Base-by-base conservation (phyloP, 2,329 filamentous ascomycete species). In the Clathrospora elynae region DNA sequence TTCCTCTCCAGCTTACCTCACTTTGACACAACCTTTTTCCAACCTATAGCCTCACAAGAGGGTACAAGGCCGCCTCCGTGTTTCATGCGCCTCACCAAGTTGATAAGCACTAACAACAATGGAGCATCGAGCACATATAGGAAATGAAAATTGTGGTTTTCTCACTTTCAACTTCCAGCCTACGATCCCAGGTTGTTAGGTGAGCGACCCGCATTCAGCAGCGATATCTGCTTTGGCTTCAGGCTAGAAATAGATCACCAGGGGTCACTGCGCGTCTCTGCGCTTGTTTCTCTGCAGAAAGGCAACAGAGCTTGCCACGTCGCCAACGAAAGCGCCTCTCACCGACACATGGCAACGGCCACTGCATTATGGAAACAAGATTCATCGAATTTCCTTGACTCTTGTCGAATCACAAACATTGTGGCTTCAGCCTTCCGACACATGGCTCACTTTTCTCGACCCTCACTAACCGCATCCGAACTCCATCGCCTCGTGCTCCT, bases 161-260 rank as follows among this genome's bases (percentile, higher is more conserved):
- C 14, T 18, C n/a, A 16, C 40, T 32, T 25, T 16, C 17, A 13
- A 12, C 24, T 25, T 30, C 9, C 13, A 32, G 18, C 13, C 22
- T 12, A 38, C 30, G 29, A 24, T 35, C 26, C 35, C 31, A 37
- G 28, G 25, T 22, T 25, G n/a, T 24, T 23, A 35, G 51, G 40
- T 26, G 24, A 18, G 41, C n/a, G 18, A 37, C 24, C 36, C 37
- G 19, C 12, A 35, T 44, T 14, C 13, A 20, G 42, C 31, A 24
- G 17, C 18, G 11, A 35, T 9, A 25, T 41, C 35, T 23, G 31
- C 20, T 24, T 17, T 8, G n/a, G n/a, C 14, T 12, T 12, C 37
- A 23, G 16, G 43, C 40, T 41, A 19, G 36, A 36, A 53, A 51
- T 53, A 51, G 46, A 49, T 42, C 31, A 37, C 10, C 24, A n/a